Conservation (phyloP, 2,329 filamentous ascomycete genomes). For the Aspergillus sp. region DNA sequence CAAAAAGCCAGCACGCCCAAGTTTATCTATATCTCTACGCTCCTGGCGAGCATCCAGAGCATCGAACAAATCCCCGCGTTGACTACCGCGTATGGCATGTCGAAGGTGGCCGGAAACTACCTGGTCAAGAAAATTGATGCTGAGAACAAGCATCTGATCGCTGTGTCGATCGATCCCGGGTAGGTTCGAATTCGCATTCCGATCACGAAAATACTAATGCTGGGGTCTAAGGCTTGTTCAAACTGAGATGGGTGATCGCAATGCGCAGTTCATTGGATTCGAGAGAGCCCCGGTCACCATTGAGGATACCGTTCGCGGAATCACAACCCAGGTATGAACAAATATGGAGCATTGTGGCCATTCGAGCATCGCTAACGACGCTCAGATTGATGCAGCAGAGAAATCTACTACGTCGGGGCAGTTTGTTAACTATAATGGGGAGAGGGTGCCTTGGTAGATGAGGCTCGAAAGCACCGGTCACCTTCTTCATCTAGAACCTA, state of each 20-base stretch:
- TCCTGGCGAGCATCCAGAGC: slow-evolving; percentile 33
- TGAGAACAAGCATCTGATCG: slow-evolving; percentile 21
- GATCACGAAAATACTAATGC: background rate
- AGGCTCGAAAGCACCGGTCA: too few species aligned
- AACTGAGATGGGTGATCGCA: slow-evolving; percentile 43
- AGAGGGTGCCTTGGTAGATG: background rate
- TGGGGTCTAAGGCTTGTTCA: slow-evolving; percentile 33
- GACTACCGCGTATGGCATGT: slow-evolving; percentile 22
- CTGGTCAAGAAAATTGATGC: slow-evolving; percentile 20
- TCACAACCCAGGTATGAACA: slow-evolving; percentile 14
- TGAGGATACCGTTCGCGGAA: slow-evolving; percentile 34
- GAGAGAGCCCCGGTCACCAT: slow-evolving; percentile 34
- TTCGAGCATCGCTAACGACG: background rate
- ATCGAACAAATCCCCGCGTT: slow-evolving; percentile 21
- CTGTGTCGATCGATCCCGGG: slow-evolving; percentile 32
- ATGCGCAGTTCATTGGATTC: slow-evolving; percentile 31
- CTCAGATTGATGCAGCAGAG: background rate
- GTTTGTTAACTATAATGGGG: background rate
- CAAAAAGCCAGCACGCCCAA: slow-evolving; percentile 15
- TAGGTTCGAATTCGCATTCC: slow-evolving; percentile 16
- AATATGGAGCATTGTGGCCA: background rate
- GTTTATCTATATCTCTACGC: slow-evolving; percentile 39
- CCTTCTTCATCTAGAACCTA: too few species aligned
- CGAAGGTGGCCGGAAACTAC: slow-evolving; percentile 22
- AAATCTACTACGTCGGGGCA: background rate